A percentile compares a stretch with the other conserved stretches of the same genome.
Conservation (phyloP, 306 rosid genomes). For the Mimosa bimucronata region DNA sequence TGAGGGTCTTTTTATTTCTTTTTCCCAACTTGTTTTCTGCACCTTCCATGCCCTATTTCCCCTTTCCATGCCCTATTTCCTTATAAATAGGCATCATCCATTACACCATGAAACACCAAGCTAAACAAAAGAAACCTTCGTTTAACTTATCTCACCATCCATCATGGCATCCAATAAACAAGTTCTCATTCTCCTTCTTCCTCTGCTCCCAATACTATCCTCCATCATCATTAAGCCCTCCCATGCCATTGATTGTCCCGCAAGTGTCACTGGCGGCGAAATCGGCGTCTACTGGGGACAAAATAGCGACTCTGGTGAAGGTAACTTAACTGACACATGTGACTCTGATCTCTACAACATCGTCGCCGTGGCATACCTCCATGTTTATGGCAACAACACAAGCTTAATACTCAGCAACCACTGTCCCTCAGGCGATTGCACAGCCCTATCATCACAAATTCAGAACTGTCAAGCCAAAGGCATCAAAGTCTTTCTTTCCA, state of each 20-base stretch:
- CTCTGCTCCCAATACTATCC: not conserved
- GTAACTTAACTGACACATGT: not conserved
- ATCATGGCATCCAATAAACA: not conserved
- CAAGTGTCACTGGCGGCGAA: not conserved
- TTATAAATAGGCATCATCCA: not conserved
- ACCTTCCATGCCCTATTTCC: no score
- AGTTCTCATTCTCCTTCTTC: not conserved
- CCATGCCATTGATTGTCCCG: not conserved
- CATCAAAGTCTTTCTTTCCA: constrained; percentile 60
- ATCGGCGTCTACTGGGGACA: not conserved
- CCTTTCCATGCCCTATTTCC: not conserved
- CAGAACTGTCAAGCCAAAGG: constrained; percentile 44
- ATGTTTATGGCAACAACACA: not conserved
- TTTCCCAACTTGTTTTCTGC: no score
- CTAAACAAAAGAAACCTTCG: not conserved
- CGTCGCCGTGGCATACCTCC: not conserved
- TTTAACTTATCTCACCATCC: not conserved
- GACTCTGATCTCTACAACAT: not conserved
- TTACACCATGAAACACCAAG: not conserved
- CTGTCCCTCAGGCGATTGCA: no score
- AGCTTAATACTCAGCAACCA: not conserved
- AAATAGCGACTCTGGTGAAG: not conserved
- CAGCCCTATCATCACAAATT: not conserved
- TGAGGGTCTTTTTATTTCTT: no score
- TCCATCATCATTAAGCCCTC: constrained; percentile 5